phyloP scores from a whole-genome alignment of 306 rosid genomes.

The Gleditsia sinensis region DNA sequence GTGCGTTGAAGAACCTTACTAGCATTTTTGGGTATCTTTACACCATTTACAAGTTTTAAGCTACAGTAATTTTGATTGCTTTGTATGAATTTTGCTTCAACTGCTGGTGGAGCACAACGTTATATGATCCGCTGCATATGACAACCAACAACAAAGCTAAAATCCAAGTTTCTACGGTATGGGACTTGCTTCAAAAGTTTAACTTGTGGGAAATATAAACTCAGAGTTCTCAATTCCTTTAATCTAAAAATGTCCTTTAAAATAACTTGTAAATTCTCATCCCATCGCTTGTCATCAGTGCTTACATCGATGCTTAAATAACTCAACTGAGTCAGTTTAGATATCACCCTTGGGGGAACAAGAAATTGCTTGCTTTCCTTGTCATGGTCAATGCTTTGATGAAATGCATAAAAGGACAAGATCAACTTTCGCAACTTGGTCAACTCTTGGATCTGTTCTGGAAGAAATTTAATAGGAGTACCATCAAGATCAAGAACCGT shows the following conservation, averaged over 20 bases:
- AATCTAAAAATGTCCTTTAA: background rate
- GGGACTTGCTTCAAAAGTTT: background rate
- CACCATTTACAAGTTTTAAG: conserved; percentile 7
- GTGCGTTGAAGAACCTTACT: background rate
- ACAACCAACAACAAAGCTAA: background rate
- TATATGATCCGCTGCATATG: conserved; percentile 1
- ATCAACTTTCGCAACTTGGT: background rate
- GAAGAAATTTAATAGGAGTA: background rate
- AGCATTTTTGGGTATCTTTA: background rate
- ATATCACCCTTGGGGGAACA: background rate
- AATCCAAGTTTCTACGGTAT: background rate
- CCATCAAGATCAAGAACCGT: conserved; percentile 6
- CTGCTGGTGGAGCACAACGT: background rate
- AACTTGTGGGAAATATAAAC: conserved; percentile 7
- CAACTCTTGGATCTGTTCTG: background rate
- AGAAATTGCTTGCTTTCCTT: background rate
- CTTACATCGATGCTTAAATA: conserved; percentile 7
- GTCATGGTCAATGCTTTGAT: no score
- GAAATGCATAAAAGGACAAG: background rate
- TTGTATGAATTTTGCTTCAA: background rate
- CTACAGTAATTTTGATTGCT: background rate
- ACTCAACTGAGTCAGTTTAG: background rate
- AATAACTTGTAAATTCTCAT: background rate
- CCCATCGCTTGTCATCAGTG: background rate
- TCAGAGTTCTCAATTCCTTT: background rate